These are phyloP conservation scores for Pascua guehoae DNA, from an alignment of 1,284 basidiomycete species.

Conservation along the genomic window DNA sequence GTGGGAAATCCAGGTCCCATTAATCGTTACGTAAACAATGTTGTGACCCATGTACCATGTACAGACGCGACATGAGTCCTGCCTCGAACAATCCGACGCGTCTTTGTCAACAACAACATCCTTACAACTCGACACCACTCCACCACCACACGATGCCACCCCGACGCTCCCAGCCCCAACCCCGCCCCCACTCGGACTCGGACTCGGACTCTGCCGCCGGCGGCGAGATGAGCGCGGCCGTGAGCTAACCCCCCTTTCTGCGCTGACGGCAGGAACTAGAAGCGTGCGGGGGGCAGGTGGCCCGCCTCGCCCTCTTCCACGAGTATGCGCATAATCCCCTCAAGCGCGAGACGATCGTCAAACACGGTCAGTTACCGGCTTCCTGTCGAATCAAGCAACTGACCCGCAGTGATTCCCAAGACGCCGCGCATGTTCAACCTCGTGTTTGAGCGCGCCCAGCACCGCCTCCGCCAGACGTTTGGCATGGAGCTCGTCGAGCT, in stretches of 20 bases:
- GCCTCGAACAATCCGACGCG: not conserved
- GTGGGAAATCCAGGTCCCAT: no score
- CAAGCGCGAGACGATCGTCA: slow-evolving; percentile 29
- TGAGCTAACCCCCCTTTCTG: not conserved
- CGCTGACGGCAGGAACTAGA: slow-evolving; percentile 29
- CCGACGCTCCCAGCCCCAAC: not conserved
- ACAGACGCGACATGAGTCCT: not conserved
- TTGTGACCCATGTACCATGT: no score
- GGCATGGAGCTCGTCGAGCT: slow-evolving; percentile 47
- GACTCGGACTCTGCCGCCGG: not conserved
- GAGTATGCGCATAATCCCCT: slow-evolving; percentile 39
- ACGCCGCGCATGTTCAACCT: slow-evolving; percentile 24
- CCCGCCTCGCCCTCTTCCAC: slow-evolving; percentile 40
- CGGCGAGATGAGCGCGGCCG: not conserved
- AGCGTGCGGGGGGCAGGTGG: slow-evolving; percentile 31
- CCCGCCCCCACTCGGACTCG: not conserved
- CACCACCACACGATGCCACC: not conserved
- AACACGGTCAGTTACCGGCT: slow-evolving; percentile 28
- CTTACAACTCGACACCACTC: no score
- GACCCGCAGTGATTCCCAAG: slow-evolving; percentile 27
- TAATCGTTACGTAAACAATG: no score
- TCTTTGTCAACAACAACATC: not conserved
- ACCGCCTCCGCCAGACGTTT: slow-evolving; percentile 27
- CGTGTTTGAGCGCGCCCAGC: slow-evolving; percentile 33
- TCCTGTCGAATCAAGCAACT: not conserved